Evolutionary conservation across 225 moss, liverwort and hornwort genomes (phyloP).

Genomic region (Climacium dendroides): DNA sequence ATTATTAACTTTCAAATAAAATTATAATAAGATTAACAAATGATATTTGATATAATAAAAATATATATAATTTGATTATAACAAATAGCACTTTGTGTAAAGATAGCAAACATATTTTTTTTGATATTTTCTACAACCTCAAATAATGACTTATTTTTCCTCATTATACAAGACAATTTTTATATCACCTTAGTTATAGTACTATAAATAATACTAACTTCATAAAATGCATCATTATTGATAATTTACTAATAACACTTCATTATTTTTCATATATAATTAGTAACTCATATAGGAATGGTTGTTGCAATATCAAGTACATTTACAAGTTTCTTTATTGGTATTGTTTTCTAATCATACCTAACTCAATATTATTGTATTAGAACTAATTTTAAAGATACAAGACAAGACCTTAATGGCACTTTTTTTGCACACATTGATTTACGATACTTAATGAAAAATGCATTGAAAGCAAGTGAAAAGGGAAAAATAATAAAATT

Average conservation of each 20-base stretch:
- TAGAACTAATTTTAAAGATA: neutral
- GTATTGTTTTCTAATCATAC: neutral
- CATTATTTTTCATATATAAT: neutral
- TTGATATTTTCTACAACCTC: neutral
- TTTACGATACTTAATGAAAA: neutral
- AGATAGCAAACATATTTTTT: neutral
- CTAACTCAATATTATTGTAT: neutral
- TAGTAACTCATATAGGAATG: fast-evolving
- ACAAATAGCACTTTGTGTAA: fast-evolving
- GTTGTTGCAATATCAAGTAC: neutral
- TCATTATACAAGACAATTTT: neutral
- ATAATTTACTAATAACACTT: neutral
- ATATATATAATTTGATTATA: neutral
- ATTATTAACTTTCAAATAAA: too few relatives aligned
- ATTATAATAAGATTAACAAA: too few relatives aligned
- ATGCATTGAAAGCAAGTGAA: neutral
- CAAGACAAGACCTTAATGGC: neutral
- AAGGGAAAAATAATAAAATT: neutral
- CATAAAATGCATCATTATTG: neutral
- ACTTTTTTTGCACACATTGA: neutral
- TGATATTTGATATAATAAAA: neutral
- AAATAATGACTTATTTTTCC: neutral
- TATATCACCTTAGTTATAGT: neutral
- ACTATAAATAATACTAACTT: neutral
- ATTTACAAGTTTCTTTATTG: fast-evolving